Evolutionary conservation across 106 monocot species (phyloP).

Genomic region (Dendrobium chrysotoxum): DNA sequence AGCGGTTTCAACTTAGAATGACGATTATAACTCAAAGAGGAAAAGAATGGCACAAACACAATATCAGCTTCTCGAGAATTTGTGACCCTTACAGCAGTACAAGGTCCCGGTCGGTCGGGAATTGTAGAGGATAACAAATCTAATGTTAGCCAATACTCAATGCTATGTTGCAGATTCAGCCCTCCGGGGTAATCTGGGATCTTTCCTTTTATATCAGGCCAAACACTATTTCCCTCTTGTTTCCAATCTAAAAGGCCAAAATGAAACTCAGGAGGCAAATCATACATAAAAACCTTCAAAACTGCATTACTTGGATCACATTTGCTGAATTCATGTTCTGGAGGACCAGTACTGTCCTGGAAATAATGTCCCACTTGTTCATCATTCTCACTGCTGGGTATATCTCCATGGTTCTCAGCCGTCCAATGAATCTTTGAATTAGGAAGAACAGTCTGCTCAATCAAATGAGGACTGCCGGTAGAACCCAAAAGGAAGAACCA

Average conservation of each 20-base stretch:
- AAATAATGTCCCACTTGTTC: not conserved
- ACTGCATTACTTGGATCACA: slow-evolving; percentile 35
- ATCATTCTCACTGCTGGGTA: not conserved
- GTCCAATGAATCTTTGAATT: not conserved
- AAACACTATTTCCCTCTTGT: slow-evolving; percentile 25
- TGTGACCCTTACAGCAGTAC: slow-evolving; percentile 38
- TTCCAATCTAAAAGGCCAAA: slow-evolving; percentile 67
- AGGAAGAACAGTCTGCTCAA: slow-evolving; percentile 7
- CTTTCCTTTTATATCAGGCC: slow-evolving; percentile 44
- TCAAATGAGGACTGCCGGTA: slow-evolving; percentile 9
- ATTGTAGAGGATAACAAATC: slow-evolving; percentile 57
- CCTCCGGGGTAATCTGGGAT: slow-evolving; percentile 73
- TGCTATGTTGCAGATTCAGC: slow-evolving; percentile 81
- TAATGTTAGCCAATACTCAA: slow-evolving; percentile 85
- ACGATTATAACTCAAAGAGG: slow-evolving; percentile 70
- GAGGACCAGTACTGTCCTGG: not conserved
- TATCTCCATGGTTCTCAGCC: not conserved
- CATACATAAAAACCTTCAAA: slow-evolving; percentile 79
- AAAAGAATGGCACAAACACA: slow-evolving; percentile 80
- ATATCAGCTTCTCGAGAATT: slow-evolving; percentile 59
- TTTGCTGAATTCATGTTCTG: not conserved
- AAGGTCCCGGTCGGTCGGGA: slow-evolving; percentile 22
- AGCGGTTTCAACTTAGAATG: slow-evolving; percentile 32
- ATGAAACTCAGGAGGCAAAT: slow-evolving; percentile 74
- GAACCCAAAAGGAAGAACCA: slow-evolving; percentile 41